Base-by-base conservation (phyloP, 2,329 filamentous ascomycete genomes). In the Didymella keratinophila region DNA sequence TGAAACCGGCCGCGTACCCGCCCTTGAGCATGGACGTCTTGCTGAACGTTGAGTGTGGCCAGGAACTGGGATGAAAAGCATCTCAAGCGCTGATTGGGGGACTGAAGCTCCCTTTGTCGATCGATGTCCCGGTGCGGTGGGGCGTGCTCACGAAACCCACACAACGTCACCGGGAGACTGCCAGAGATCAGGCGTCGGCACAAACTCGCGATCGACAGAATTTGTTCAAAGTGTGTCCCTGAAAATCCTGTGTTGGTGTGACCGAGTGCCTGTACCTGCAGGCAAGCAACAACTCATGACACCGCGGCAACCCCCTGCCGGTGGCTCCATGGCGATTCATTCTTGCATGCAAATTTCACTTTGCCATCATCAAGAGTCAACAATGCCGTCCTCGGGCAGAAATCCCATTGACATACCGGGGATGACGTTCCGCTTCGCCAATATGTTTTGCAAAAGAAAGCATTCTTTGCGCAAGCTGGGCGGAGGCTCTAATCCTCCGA, bases 121-220 rank as follows among this genome's bases (percentile, higher is more conserved):
- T 72, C 60, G 39, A 60, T 59, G 52, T 52, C 36, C 52, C 25
- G 43, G 49, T 61, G 14, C 28, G 14, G 50, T 58, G 55, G 55
- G 44, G 14, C 56, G 39, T 42, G 45, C 56, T 23, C 56, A 64
- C 62, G 14, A 68, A 71, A 65, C 50, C 56, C 46, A 60, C 51
- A 69, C 57, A 66, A 60, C 72, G 72, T 75, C 72, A 75, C 67
- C n/a, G 56, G 60, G 34, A 57, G 55, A 45, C 52, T 52, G 48
- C 54, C 43, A 56, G 37, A 52, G 55, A 61, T 57, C 60, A 58
- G 60, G 57, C 55, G 55, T 62, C 46, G 49, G 58, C 34, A 52
- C 62, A 62, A 58, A 55, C 70, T 72, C 66, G 66, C 61, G 68
- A 74, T 72, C 67, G 58, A 37, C 56, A 53, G 30, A 48, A 44